Base-by-base conservation (phyloP, 495 filamentous ascomycete species). In the Daldinia concentrica region DNA sequence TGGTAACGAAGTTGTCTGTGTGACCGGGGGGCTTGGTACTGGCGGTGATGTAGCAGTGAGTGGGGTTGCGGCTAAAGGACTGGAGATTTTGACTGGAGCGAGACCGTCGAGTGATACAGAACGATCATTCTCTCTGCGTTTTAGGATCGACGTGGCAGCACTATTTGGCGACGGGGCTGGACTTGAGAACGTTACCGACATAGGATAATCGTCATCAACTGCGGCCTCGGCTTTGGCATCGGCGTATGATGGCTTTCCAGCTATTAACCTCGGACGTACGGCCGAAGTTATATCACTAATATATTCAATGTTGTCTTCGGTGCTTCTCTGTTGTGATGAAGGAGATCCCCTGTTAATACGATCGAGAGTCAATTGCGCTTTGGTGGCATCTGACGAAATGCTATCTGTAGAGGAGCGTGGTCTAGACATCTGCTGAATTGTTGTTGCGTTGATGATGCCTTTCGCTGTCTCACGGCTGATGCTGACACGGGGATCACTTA, bases 401-500 rank as follows among this genome's bases (percentile, higher is more conserved):
- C 69, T 69, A 24, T 76, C 55, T 62, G 75, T 64, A 30, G 75
- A 73, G 59, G 77, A 68, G 41, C 65, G 74, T 19, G 74, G 76
- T 11, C 72, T 61, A 8, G 57, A 4, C 43, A 60, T 11, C 39
- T 27, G 4, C 39, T 48, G 61, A 36, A 55, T 37, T 14, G 56
- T 24, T 19, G 62, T 15, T 19, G 66, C 52, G 41, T 74, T 68
- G 22, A 82, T 64, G 36, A 79, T 71, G 8, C 76, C 82, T 45
- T 52, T 77, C 12, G 79, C 81, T 26, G 74, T 77, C 69, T 80
- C 81, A 19, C 79, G 78, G 56, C 78, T 85, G 48, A 83, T 71
- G 12, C 79, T 81, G 27, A 85, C 77, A 1, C 83, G 79, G 0
- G 85, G 84, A 64, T 86, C 83, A 59, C 79, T 77, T 12, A 84